Base-by-base conservation (phyloP, 768 basidiomycete species). In the Strobilomyces confusus region DNA sequence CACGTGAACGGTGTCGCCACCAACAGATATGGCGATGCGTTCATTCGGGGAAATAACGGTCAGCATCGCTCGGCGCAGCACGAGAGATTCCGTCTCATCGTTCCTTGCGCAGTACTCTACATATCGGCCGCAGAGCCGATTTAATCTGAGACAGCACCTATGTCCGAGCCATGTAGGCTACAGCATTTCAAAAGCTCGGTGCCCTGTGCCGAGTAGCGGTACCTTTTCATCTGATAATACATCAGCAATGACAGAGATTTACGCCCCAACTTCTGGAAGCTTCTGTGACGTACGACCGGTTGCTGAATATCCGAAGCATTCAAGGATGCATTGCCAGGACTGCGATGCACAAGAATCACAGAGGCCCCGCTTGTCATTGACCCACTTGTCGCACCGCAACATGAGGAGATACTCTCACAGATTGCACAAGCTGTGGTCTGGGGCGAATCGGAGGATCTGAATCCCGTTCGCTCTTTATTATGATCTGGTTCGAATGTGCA, bases 41-140 rank as follows among this genome's bases (percentile, higher is more conserved):
- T 98, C 72, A 90, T 99, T 56, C 77, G 92, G 43, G 93, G 93
- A 32, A 95, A 95, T 70, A 95, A 95, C 70, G 92, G 93, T 90
- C 58, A 43, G 76, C 63, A 7, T 17, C 14, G 5, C 30, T 25
- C 2, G 11, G 32, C 7, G 19, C 13, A 14, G 30, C 4, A 33
- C 11, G 29, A n/a, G 11, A 23, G 9, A 17, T 11, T 25, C 4
- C 22, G 19, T 41, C 25, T 57, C 41, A 51, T 51, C 36, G 6
- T 29, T 48, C 1, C 19, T 34, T 44, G 30, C 22, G n/a, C 26
- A 90, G 89, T 90, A 50, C 71, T 89, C 33, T 92, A 90, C 68
- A 91, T 90, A 59, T 88, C 89, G 34, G 84, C 87, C 2, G 84
- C 80, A 30, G 86, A 88, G 64, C 48, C 69, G 9, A 58, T 87